Base-by-base conservation (phyloP, 2,329 filamentous ascomycete genomes). In the Diaporthe australafricana region DNA sequence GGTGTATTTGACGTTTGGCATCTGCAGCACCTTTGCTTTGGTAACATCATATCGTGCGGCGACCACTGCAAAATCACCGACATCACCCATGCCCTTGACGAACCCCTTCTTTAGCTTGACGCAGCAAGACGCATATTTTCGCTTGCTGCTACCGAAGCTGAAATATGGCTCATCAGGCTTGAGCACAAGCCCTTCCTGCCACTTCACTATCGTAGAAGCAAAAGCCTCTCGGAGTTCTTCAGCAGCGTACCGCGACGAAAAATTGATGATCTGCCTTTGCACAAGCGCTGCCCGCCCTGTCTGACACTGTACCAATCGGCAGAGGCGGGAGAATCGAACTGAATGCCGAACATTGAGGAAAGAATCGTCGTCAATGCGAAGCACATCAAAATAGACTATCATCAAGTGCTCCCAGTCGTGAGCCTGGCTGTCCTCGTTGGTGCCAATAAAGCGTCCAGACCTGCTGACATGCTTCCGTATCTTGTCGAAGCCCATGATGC, bases 31-130 rank as follows among this genome's bases (percentile, higher is more conserved):
- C 56, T 85, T 86, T 9, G 91, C 92, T 73, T 90, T 88, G 63
- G 86, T 83, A 3, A 92, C 83, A 75, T 94, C 89, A 76, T 92
- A 95, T 22, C 90, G 89, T 7, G 90, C 95, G 0, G 94, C 95
- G 3, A 98, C 84, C 1, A 96, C 87, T 2, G 93, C 91, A 78
- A 98, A 93, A 79, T 98, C 95, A 12, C 93, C 93, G 38, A 94
- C 90, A 73, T 97, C 95, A 0, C 94, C 94, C 78, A 96, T 89
- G 3, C 90, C 90, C 32, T 88, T 86, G 47, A 97, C 88, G 77
- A 97, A 97, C 77, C 96, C 94, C 77, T 94, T 94, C 81, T 98
- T 98, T 52, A 98, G 81, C 81, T 98, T 98, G 77, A 98, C 93
- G 79, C 90, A 92, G 70, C 83, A 85, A 17, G 84, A 84, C 3